phyloP scores from a whole-genome alignment of 345 rosid species.

The Bruguiera gymnorhiza region DNA sequence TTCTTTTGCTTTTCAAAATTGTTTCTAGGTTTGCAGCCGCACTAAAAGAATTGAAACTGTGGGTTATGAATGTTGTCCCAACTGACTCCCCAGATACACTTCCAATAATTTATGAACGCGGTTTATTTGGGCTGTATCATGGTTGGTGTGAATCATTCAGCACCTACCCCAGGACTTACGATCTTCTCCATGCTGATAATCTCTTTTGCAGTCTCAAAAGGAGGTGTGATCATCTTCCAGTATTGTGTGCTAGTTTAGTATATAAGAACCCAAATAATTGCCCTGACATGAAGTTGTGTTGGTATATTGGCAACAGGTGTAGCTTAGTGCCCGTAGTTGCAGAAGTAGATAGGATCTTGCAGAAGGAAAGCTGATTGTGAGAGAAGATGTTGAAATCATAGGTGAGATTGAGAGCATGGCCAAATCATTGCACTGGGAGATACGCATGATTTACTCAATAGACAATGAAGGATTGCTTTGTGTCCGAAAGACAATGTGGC shows the following conservation, averaged over 20 bases:
- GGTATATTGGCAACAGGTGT: constrained; percentile 46
- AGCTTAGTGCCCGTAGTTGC: constrained; percentile 53
- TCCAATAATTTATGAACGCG: constrained; percentile 44
- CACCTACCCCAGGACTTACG: constrained; percentile 83
- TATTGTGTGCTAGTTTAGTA: not conserved
- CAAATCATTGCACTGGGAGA: constrained; percentile 60
- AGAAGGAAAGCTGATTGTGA: constrained; percentile 64
- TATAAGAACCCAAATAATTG: not conserved
- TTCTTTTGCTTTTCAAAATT: constrained; percentile 14
- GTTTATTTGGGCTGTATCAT: constrained; percentile 83
- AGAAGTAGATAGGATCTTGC: constrained; percentile 73
- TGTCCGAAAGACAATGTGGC: constrained; percentile 67
- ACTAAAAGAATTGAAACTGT: constrained; percentile 58
- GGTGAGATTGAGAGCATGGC: constrained; percentile 56
- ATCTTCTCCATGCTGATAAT: constrained; percentile 83
- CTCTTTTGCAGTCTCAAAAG: constrained; percentile 47
- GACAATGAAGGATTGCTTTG: constrained; percentile 55
- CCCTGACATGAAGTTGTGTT: not conserved
- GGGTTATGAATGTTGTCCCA: constrained; percentile 90
- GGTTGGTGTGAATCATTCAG: constrained; percentile 92
- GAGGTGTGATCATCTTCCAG: constrained; percentile 37
- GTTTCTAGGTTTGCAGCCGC: constrained; percentile 71
- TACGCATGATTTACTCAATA: constrained; percentile 47
- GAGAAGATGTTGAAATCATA: constrained; percentile 55
- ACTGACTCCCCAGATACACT: constrained; percentile 74